phyloP scores from a whole-genome alignment of 805 yeast species.

The Nakazawaea ishiwadae region DNA sequence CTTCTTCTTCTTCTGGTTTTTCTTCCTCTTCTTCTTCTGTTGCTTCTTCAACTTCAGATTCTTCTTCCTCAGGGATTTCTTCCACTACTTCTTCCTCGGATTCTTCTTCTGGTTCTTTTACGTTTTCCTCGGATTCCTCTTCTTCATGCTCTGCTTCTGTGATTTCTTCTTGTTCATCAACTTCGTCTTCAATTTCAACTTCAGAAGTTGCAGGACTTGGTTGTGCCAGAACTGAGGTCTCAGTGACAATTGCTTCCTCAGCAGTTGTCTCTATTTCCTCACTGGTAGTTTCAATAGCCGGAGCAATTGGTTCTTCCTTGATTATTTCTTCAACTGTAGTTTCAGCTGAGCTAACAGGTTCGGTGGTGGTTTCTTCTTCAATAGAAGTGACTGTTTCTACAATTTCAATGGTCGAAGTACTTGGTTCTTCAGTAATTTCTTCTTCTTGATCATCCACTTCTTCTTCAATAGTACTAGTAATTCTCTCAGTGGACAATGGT shows the following conservation, averaged over 20 bases:
- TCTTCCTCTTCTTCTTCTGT: slow-evolving; percentile 3
- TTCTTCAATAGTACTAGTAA: too few species aligned
- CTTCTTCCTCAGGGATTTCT: background rate
- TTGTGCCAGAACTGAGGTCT: too few species aligned
- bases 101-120: background rate
- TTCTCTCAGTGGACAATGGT: too few species aligned
- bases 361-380: too few species aligned
- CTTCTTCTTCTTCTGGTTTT: too few species aligned
- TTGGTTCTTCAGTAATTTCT: too few species aligned
- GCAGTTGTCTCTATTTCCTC: too few species aligned
- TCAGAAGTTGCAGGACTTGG: background rate
- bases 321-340: too few species aligned
- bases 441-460: too few species aligned
- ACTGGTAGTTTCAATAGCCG: too few species aligned
- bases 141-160: slow-evolving; percentile 1
- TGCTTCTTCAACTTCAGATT: background rate
- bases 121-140: slow-evolving; percentile 1
- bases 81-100: background rate
- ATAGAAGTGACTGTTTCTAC: background rate
- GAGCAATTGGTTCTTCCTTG: too few species aligned
- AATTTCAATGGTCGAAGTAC: background rate
- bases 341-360: too few species aligned
- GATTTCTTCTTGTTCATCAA: slow-evolving; percentile 3
- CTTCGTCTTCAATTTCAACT: slow-evolving; percentile 7
- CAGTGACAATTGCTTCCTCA: background rate